Evolutionary conservation across 108 stramenopile species (phyloP), one percentile per base, ranked within the genome.

Genomic region (Schizochytrium sp.): DNA sequence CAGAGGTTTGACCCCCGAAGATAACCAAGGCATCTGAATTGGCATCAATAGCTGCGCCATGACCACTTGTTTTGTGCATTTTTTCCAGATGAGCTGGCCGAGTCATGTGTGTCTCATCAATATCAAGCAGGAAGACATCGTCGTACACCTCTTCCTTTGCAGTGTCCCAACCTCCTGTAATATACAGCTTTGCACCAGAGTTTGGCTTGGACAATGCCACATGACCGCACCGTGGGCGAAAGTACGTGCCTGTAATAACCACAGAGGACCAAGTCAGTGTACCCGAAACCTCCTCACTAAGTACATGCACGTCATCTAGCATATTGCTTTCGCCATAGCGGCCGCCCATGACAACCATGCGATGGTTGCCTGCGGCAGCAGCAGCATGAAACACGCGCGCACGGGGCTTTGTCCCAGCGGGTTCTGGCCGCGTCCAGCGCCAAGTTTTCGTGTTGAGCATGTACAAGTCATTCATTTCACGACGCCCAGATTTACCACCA

Each of bases 181-280:
- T 4, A 38, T 17, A 53, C 15, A 83, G 7, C 40, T 83, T 83
- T 46, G 73, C 50, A 5, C 73, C 50, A 4, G 46, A 53, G 45
- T 4, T 83, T 4, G 46, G 73, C 50, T 53, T 83, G 7, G 50
- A 4, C 46, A 83, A 46, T 8, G 73, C 46, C 10, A 53, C 49
- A 19, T 83, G 73, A 19, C 73, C 73, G 73, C 73, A 83, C 4
- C 73, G 73, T n/a, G 73, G 49, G 4, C 50, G 73, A 19, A 83
- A 83, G 46, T 53, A 53, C 15, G 53, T 53, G 73, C 73, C 73
- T 4, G 73, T 83, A 4, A 83, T 38, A 5, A 83, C 73, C 4
- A 50, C 49, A 46, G 73, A 53, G 28, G 73, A 83, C 73, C 73
- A 83, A 46, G 46, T 8, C 10, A 83, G 73, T 4, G 46, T 38